phyloP scores from a whole-genome alignment of 192 early-diverging fungal genomes.

The Diversispora eburnea region DNA sequence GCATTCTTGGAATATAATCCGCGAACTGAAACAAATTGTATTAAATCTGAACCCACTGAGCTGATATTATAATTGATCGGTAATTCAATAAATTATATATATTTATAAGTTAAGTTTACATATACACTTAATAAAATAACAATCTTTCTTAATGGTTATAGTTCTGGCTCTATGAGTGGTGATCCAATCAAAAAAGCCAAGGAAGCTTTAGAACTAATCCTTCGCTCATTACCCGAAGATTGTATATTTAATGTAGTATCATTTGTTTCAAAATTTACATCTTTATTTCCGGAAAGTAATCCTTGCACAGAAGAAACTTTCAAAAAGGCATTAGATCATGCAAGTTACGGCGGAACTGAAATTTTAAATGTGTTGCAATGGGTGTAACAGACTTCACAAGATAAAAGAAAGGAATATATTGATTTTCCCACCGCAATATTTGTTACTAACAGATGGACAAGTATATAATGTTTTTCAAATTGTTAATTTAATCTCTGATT shows the following conservation, averaged over 20 bases:
- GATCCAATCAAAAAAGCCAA: constrained; percentile 35
- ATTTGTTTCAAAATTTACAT: constrained; percentile 37
- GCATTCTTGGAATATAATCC: constrained; percentile 40
- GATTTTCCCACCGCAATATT: constrained; percentile 44
- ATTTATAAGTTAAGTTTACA: background rate
- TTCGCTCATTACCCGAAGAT: constrained; percentile 47
- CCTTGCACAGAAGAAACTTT: constrained; percentile 38
- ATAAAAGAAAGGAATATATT: no score
- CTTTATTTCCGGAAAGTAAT: constrained; percentile 39
- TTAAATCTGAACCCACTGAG: constrained; percentile 29
- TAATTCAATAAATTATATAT: constrained; percentile 9
- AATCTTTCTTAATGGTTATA: background rate
- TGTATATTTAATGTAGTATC: constrained; percentile 49
- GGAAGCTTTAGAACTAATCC: constrained; percentile 43
- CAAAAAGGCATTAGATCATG: constrained; percentile 33
- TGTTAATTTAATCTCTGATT: constrained; percentile 30
- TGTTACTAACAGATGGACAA: constrained; percentile 46
- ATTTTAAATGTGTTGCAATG: constrained; percentile 38
- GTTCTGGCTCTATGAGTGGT: constrained; percentile 54
- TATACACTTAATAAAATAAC: background rate
- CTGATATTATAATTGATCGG: constrained; percentile 46
- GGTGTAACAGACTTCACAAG: constrained; percentile 27
- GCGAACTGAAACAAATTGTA: constrained; percentile 29
- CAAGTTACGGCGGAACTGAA: constrained; percentile 52
- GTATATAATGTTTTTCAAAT: constrained; percentile 45